Evolutionary conservation across 1,284 basidiomycete genomes (phyloP).

Genomic region (Peniophora sp.): DNA sequence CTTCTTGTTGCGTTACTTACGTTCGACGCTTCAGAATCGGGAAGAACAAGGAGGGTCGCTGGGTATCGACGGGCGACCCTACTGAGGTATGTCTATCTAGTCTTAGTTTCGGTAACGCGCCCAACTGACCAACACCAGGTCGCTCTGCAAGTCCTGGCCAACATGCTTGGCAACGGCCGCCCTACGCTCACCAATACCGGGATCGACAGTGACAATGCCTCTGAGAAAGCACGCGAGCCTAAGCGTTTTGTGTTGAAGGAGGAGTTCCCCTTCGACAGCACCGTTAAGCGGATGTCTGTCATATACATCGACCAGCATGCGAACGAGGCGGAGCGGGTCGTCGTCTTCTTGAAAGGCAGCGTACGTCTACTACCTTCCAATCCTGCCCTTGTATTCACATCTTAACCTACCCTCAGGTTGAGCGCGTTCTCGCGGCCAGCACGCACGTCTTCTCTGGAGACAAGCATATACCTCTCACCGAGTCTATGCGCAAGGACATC

Average conservation of each 20-base stretch:
- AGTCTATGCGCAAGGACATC: slow-evolving; percentile 26
- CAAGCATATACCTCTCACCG: slow-evolving; percentile 38
- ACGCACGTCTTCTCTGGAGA: slow-evolving; percentile 20
- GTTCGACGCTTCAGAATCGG: not conserved
- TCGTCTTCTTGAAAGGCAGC: slow-evolving; percentile 52
- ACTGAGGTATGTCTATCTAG: slow-evolving; percentile 47
- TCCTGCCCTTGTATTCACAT: not conserved
- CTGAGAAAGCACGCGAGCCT: not conserved
- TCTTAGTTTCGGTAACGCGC: slow-evolving; percentile 23
- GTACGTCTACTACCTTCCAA: not conserved
- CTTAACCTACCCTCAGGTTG: slow-evolving; percentile 26
- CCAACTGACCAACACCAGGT: slow-evolving; percentile 53
- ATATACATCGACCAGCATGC: slow-evolving; percentile 23
- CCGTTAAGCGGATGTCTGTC: slow-evolving; percentile 54
- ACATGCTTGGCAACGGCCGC: not conserved
- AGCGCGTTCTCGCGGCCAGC: slow-evolving; percentile 50
- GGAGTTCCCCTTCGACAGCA: slow-evolving; percentile 55
- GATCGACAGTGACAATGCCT: not conserved
- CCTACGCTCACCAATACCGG: not conserved
- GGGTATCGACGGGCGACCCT: slow-evolving; percentile 65
- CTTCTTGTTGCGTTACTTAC: no score
- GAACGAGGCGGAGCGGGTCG: slow-evolving; percentile 12
- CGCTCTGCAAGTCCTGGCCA: slow-evolving; percentile 6
- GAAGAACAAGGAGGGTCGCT: slow-evolving; percentile 27
- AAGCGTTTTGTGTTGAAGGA: slow-evolving; percentile 1